phyloP scores from a whole-genome alignment of 2,329 filamentous ascomycete species.

The Didymella arachidicola region DNA sequence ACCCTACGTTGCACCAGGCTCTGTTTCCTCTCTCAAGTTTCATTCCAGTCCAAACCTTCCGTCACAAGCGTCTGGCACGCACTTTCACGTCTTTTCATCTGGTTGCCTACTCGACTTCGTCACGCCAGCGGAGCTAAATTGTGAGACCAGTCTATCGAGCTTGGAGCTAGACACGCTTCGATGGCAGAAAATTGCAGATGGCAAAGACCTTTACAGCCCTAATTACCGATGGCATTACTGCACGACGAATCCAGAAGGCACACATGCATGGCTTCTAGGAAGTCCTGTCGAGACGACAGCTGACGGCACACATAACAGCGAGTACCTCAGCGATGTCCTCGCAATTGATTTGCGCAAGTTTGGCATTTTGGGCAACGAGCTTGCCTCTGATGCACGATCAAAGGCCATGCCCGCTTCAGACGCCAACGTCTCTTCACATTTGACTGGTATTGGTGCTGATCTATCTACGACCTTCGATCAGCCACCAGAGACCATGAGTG shows the following conservation, averaged over 20 bases:
- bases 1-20: constrained; percentile 71
- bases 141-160: constrained; percentile 89
- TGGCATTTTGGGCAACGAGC: constrained; percentile 84
- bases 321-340: constrained; percentile 93
- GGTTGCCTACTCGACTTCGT: constrained; percentile 93
- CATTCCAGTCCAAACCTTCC: constrained; percentile 86
- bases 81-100: constrained; percentile 95
- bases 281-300: constrained; percentile 77
- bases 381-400: constrained; percentile 56
- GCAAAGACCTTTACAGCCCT: constrained; percentile 87
- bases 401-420: constrained; percentile 59
- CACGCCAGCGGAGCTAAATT: constrained; percentile 87
- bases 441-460: constrained; percentile 79
- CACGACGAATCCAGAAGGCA: constrained; percentile 92
- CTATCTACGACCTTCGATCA: constrained; percentile 87
- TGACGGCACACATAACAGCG: constrained; percentile 77
- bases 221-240: constrained; percentile 99
- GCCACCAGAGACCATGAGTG: constrained; percentile 81
- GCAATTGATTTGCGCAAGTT: constrained; percentile 92
- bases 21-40: constrained; percentile 90
- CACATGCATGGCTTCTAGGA: constrained; percentile 95
- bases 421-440: constrained; percentile 59
- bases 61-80: constrained; percentile 86
- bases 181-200: constrained; percentile 95
- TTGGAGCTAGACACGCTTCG: constrained; percentile 85